Base-by-base conservation (phyloP, 2,329 filamentous ascomycete genomes). In the Aspergillus vadensis region DNA sequence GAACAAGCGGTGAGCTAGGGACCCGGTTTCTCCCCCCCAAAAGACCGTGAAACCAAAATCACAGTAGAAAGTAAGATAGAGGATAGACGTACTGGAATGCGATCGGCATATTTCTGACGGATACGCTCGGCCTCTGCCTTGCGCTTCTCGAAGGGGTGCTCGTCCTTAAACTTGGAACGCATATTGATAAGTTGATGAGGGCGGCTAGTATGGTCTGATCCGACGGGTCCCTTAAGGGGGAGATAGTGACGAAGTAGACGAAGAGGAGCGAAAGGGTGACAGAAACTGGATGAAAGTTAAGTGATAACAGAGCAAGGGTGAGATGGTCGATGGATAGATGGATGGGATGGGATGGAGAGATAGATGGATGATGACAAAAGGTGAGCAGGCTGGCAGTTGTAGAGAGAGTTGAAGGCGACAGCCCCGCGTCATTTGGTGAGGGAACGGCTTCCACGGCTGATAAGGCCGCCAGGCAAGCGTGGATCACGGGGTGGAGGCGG, bases 141-240 rank as follows among this genome's bases (percentile, higher is more conserved):
- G 84, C 95, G 92, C 91, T 99, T 99, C 90, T 98, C 95, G 79
- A 98, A 98, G 73, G 92, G 92, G 81, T 98, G 95, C 88, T 98
- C 95, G 89, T 99, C 95, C 92, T 99, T 99, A 82, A 99, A 99
- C 88, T 98, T 98, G 85, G 92, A 96, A 78, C 93, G 91, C 92
- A 97, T 97, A 70, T 76, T 91, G 85, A 63, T 62, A 52, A 48
- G 54, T 38, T 27, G 47, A 55, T 55, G 39, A 38, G 43, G 48
- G 47, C 44, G 44, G 39, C 39, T 57, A 56, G 36, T 50, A 30
- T n/a, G 27, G 54, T 44, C 19, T 21, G 25, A 5, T 32, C 15
- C 14, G 47, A 50, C 30, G 47, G 47, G n/a, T 50, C 25, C 25
- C 25, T 27, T 27, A 49, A 49, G 25, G 23, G 55, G 43, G 44